phyloP scores from a whole-genome alignment of 305 asterid genomes.

The Fraxinus platypoda region DNA sequence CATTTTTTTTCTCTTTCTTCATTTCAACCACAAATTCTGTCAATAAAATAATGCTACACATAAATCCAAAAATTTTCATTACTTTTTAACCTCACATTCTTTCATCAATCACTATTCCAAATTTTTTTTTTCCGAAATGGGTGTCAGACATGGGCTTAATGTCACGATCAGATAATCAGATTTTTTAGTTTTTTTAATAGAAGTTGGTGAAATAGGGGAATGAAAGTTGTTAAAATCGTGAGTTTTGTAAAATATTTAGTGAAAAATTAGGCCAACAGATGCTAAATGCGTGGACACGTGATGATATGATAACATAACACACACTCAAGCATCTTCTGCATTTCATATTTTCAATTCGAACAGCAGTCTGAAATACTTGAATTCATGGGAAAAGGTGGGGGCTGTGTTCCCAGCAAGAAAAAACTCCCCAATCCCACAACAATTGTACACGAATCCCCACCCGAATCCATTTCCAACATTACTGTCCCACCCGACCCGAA shows the following conservation, averaged over 20 bases:
- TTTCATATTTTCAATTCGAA: background rate
- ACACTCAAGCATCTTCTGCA: background rate
- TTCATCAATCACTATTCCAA: too few species aligned
- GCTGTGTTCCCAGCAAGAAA: constrained; percentile 86
- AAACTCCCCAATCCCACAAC: constrained; percentile 40
- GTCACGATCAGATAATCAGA: too few species aligned
- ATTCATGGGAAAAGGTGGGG: constrained; percentile 80
- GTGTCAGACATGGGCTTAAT: too few species aligned
- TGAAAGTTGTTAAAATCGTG: background rate
- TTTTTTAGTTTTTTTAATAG: too few species aligned
- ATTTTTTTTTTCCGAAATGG: too few species aligned
- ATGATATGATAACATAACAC: background rate
- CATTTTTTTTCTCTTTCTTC: too few species aligned
- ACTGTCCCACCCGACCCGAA: constrained; percentile 20
- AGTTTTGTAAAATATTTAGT: too few species aligned
- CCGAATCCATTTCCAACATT: constrained; percentile 6
- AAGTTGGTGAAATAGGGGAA: background rate
- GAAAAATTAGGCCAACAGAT: background rate
- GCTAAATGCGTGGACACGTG: background rate
- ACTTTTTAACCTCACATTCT: too few species aligned
- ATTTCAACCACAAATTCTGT: too few species aligned
- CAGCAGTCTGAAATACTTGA: background rate
- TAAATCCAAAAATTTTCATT: too few species aligned
- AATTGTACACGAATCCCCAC: constrained; percentile 34
- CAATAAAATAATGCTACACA: too few species aligned